A percentile compares a stretch with the other conserved stretches of the same genome.
These are phyloP conservation scores for Orbilia ellipsospora DNA, from an alignment of 2,329 filamentous ascomycete species.

Conservation along the genomic window DNA sequence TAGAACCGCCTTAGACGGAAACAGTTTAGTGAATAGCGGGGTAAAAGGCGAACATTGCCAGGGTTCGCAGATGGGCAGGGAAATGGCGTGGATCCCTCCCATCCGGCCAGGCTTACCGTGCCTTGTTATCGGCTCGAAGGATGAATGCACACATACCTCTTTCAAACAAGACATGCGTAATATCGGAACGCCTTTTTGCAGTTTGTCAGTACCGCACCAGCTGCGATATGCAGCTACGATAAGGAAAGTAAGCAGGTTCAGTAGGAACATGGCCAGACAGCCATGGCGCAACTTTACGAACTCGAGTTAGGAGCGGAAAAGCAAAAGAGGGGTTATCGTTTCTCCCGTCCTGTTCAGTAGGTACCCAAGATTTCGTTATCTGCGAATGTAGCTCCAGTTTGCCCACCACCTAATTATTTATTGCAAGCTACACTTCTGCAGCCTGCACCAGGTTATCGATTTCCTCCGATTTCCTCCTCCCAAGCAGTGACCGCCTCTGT, in stretches of 20 bases:
- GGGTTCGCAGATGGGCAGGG: slow-evolving; percentile 20
- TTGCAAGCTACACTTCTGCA: slow-evolving; percentile 20
- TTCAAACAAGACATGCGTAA: slow-evolving; percentile 29
- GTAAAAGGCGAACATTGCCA: slow-evolving; percentile 47
- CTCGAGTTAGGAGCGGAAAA: no score
- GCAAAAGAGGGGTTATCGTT: no score
- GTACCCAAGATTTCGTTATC: no score
- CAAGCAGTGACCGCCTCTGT: slow-evolving; percentile 35
- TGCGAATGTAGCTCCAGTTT: no score
- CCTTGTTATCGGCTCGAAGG: slow-evolving; percentile 50
- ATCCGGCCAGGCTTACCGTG: slow-evolving; percentile 43
- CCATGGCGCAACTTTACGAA: no score
- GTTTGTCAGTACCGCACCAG: slow-evolving; percentile 24
- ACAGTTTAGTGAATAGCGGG: slow-evolving; percentile 55
- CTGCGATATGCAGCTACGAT: slow-evolving; percentile 39
- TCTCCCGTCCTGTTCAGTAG: no score
- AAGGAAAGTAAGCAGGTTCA: slow-evolving; percentile 11
- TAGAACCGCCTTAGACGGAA: slow-evolving; percentile 34
- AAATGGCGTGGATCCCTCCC: slow-evolving; percentile 22
- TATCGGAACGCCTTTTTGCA: slow-evolving; percentile 11
- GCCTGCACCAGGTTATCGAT: background rate
- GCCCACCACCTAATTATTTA: no score
- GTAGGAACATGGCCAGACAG: no score
- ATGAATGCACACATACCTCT: slow-evolving; percentile 24
- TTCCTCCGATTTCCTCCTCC: no score